Evolutionary conservation across 2,329 filamentous ascomycete species (phyloP).

Genomic region (Hymenoscyphus occultus): DNA sequence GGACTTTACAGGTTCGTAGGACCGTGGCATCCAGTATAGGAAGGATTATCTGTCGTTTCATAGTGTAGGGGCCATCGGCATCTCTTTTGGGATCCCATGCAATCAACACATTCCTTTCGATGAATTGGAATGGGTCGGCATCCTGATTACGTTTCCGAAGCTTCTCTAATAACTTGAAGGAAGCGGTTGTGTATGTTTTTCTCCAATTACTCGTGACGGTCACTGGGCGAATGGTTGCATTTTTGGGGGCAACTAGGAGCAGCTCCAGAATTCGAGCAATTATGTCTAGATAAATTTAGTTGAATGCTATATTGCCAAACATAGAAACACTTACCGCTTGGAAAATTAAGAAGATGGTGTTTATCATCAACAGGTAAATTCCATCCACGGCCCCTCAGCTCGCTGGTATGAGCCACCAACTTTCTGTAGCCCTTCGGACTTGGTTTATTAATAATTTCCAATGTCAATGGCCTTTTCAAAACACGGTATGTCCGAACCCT

Average conservation of each 20-base stretch:
- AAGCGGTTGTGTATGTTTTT: background rate
- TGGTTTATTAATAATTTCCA: background rate
- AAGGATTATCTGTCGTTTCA: background rate
- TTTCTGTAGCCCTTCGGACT: background rate
- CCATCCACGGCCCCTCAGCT: background rate
- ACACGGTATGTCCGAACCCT: background rate
- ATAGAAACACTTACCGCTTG: background rate
- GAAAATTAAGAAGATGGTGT: background rate
- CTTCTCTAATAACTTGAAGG: background rate
- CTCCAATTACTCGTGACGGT: background rate
- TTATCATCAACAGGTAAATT: background rate
- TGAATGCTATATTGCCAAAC: background rate
- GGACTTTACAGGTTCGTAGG: background rate
- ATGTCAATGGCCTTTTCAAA: background rate
- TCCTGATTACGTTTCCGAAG: too few relatives aligned
- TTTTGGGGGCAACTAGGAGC: background rate
- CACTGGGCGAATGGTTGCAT: background rate
- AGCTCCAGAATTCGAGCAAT: background rate
- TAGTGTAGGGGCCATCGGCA: background rate
- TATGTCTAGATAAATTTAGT: background rate
- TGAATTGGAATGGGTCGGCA: background rate
- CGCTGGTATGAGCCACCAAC: background rate
- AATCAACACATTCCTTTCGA: background rate
- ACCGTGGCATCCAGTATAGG: background rate
- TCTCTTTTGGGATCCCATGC: background rate